phyloP scores from a whole-genome alignment of 1,284 basidiomycete species.

The Meripilus lineatus region DNA sequence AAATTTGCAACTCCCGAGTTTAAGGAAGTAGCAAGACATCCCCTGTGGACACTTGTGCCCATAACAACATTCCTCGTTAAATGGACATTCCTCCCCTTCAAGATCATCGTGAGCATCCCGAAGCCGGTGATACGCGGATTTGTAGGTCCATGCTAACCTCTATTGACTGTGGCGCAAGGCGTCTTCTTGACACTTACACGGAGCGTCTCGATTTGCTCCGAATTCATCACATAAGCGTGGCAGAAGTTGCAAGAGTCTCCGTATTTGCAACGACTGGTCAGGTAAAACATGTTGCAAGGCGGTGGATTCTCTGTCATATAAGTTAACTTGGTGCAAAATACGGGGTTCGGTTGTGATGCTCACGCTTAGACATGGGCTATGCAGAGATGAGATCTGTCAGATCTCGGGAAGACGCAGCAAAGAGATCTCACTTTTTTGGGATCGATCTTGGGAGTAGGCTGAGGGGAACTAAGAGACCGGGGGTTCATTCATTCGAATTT shows the following conservation, averaged over 20 bases:
- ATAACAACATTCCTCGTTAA: constrained; percentile 56
- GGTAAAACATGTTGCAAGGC: constrained; percentile 59
- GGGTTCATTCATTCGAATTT: background rate
- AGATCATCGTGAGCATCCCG: constrained; percentile 5
- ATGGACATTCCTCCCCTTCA: constrained; percentile 47
- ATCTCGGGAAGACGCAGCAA: background rate
- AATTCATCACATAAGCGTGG: constrained; percentile 51
- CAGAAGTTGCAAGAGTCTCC: constrained; percentile 50
- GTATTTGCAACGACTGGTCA: constrained; percentile 47
- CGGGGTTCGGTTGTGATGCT: constrained; percentile 22
- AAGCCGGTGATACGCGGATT: background rate
- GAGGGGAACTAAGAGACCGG: background rate
- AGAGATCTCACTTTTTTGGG: constrained; percentile 41
- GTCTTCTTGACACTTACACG: constrained; percentile 50
- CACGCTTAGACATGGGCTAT: constrained; percentile 55
- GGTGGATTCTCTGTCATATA: constrained; percentile 52
- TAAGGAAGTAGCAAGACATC: constrained; percentile 46
- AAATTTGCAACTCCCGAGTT: constrained; percentile 55
- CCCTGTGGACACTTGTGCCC: constrained; percentile 51
- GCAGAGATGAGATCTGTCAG: background rate
- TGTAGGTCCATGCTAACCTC: constrained; percentile 30
- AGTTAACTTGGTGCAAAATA: background rate
- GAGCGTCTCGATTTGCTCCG: constrained; percentile 47
- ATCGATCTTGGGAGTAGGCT: constrained; percentile 26
- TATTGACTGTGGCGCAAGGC: constrained; percentile 52